Percentiles rank a stretch among this genome's conserved stretches.
Evolutionary conservation across 306 rosid genomes (phyloP).

Genomic region (Boehmeria nivea): DNA sequence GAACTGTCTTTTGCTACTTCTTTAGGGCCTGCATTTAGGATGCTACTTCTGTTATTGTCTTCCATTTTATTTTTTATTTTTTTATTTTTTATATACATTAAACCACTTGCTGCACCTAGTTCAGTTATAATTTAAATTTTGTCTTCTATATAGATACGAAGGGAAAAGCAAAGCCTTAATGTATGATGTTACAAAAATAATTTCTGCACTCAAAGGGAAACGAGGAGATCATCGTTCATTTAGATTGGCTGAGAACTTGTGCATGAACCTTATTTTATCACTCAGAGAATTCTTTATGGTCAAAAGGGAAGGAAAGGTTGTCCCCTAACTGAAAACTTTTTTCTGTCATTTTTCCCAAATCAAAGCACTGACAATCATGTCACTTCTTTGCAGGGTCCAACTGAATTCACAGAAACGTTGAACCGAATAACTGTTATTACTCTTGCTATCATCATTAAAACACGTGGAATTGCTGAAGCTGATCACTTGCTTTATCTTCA

Average conservation of each 20-base stretch:
- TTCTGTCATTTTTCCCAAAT: neutral
- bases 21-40: constrained; percentile 8
- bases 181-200: constrained; percentile 95
- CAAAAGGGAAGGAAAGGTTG: constrained; percentile 91
- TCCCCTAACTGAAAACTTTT: constrained; percentile 26
- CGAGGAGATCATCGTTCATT: constrained; percentile 94
- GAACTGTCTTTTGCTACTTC: neutral
- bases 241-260: constrained; percentile 93
- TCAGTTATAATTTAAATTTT: neutral
- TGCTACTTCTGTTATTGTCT: constrained; percentile 1
- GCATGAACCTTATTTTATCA: constrained; percentile 89
- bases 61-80: neutral
- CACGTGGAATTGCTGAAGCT: constrained; percentile 97
- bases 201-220: constrained; percentile 74
- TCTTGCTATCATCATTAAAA: constrained; percentile 88
- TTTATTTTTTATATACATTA: neutral
- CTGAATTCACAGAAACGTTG: constrained; percentile 89
- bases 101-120: too few relatives aligned
- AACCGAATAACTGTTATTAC: constrained; percentile 77
- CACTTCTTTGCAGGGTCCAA: constrained; percentile 77
- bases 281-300: constrained; percentile 90
- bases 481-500: constrained; percentile 85
- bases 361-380: too few relatives aligned
- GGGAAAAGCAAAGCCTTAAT: constrained; percentile 92
- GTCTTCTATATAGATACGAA: constrained; percentile 60